Percentiles rank a stretch among this genome's conserved stretches.
These are phyloP conservation scores for Moesziomyces sp. DNA, from an alignment of 1,284 basidiomycete species.

Conservation along the genomic window DNA sequence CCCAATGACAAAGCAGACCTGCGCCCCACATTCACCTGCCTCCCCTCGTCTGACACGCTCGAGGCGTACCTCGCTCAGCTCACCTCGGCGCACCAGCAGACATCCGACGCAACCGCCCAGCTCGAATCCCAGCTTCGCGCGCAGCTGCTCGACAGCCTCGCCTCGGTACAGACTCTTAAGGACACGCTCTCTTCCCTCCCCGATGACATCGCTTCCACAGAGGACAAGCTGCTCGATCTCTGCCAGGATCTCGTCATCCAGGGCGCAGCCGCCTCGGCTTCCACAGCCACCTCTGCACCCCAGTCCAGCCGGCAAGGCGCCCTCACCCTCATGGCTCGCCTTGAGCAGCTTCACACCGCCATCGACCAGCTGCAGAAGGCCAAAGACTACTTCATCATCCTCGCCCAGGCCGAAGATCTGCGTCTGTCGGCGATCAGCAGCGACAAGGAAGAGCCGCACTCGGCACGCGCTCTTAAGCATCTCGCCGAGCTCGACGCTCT, in stretches of 20 bases:
- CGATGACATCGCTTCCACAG: slow-evolving; percentile 34
- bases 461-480: slow-evolving; percentile 6
- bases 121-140: slow-evolving; percentile 32
- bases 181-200: slow-evolving; percentile 30
- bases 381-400: slow-evolving; percentile 43
- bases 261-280: neutral
- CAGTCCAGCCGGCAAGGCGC: slow-evolving; percentile 20
- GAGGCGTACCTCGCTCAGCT: slow-evolving; percentile 32
- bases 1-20: neutral
- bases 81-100: slow-evolving; percentile 17
- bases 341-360: slow-evolving; percentile 35
- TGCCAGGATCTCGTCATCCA: slow-evolving; percentile 37
- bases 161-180: slow-evolving; percentile 30
- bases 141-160: slow-evolving; percentile 30
- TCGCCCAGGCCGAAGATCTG: slow-evolving; percentile 53
- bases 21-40: slow-evolving; percentile 13
- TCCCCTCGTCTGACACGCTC: slow-evolving; percentile 32
- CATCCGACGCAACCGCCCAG: slow-evolving; percentile 10
- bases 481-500: slow-evolving; percentile 30
- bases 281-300: slow-evolving; percentile 2
- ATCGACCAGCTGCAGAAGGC: slow-evolving; percentile 44
- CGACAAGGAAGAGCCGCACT: slow-evolving; percentile 10
- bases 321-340: slow-evolving; percentile 20
- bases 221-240: slow-evolving; percentile 47
- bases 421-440: slow-evolving; percentile 14